These are phyloP conservation scores for Capronia americana DNA, from an alignment of 2,329 filamentous ascomycete species.

Conservation along the genomic window DNA sequence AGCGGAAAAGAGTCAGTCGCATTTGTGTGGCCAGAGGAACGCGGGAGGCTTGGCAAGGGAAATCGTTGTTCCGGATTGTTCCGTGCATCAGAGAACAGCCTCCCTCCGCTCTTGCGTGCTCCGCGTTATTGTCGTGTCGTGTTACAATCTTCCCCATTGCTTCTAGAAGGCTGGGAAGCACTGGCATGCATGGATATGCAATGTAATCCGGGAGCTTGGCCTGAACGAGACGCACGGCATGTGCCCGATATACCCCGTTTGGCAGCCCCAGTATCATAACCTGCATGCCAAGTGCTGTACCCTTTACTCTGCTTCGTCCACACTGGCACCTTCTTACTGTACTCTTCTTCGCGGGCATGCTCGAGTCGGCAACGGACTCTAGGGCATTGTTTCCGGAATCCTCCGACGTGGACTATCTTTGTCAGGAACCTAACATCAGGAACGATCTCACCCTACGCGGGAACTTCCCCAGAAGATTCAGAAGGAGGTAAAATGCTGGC, in stretches of 20 bases:
- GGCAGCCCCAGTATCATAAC: neutral
- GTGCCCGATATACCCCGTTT: neutral
- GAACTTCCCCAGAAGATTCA: neutral
- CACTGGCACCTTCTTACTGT: neutral
- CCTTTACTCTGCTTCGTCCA: neutral
- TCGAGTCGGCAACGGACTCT: neutral
- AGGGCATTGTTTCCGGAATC: neutral
- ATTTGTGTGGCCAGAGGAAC: neutral
- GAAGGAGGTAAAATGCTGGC: neutral
- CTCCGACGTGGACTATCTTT: neutral
- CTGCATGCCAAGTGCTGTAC: neutral
- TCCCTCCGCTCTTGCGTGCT: neutral
- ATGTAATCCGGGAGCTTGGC: neutral
- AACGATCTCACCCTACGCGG: neutral
- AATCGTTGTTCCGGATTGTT: neutral
- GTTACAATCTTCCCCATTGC: neutral
- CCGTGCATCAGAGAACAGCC: neutral
- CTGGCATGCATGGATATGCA: neutral
- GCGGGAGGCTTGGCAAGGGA: constrained; percentile 1
- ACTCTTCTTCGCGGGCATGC: neutral
- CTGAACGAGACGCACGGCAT: neutral
- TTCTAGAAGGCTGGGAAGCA: constrained; percentile 4
- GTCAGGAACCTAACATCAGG: neutral
- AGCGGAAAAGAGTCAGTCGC: neutral
- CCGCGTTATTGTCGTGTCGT: neutral